Evolutionary conservation across 768 basidiomycete species (phyloP).

Genomic region (Trametes punicea): DNA sequence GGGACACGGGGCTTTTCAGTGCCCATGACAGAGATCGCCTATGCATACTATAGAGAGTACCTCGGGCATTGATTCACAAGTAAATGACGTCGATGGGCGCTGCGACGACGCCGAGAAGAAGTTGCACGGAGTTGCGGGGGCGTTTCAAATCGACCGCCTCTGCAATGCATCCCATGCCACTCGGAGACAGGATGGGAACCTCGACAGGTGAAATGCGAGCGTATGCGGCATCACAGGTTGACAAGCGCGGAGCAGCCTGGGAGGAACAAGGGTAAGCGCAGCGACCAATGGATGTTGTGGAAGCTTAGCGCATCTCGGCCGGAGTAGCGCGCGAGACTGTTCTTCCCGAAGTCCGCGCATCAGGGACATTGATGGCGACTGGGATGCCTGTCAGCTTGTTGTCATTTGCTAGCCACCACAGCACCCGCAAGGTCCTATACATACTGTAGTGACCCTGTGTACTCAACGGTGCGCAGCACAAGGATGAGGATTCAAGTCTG

Average conservation of each 20-base stretch:
- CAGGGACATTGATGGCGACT: conserved; percentile 1
- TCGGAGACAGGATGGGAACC: not conserved
- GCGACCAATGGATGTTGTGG: conserved; percentile 1
- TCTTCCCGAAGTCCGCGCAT: conserved; percentile 2
- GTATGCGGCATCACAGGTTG: not conserved
- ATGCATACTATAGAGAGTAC: not conserved
- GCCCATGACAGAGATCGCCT: not conserved
- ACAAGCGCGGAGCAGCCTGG: not conserved
- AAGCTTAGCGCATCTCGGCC: not conserved
- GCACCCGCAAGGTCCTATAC: not conserved
- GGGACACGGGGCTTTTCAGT: not conserved
- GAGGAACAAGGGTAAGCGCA: not conserved
- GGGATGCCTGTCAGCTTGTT: not conserved
- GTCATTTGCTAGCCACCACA: not conserved
- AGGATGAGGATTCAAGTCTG: too few species aligned
- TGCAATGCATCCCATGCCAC: not conserved
- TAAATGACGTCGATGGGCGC: not conserved
- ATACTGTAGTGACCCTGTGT: too few species aligned
- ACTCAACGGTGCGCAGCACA: too few species aligned
- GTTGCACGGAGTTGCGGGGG: not conserved
- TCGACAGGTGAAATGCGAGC: not conserved
- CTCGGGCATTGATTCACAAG: not conserved
- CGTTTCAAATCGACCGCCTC: not conserved
- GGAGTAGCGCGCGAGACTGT: not conserved
- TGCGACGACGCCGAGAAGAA: not conserved